phyloP scores from a whole-genome alignment of 2,329 filamentous ascomycete species.

The Teratosphaeria zuluensis region DNA sequence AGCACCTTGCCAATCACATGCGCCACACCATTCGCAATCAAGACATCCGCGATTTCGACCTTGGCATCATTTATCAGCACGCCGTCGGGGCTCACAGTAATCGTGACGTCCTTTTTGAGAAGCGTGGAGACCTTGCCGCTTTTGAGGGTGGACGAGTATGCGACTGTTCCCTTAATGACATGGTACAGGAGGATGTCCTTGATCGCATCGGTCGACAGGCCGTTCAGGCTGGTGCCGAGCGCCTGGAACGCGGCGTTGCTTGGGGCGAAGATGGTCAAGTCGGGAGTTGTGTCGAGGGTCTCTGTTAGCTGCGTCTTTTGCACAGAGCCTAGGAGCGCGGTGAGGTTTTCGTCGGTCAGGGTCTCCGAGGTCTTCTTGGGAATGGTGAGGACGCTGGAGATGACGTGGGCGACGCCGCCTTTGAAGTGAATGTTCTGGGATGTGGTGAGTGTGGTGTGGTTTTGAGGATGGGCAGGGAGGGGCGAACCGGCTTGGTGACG shows the following conservation, averaged over 20 bases:
- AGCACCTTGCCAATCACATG: constrained; percentile 50
- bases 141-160: constrained; percentile 40
- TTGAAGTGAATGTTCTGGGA: constrained; percentile 34
- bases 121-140: constrained; percentile 30
- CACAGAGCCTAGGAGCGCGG: constrained; percentile 31
- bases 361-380: constrained; percentile 25
- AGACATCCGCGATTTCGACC: constrained; percentile 32
- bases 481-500: constrained; percentile 40
- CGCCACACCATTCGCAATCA: constrained; percentile 38
- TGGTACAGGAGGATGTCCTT: constrained; percentile 53
- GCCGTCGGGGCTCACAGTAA: constrained; percentile 28
- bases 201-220: constrained; percentile 40
- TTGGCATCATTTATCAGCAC: constrained; percentile 37
- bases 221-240: constrained; percentile 44
- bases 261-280: constrained; percentile 57
- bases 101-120: constrained; percentile 19
- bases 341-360: constrained; percentile 26
- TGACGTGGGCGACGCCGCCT: constrained; percentile 38
- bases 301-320: constrained; percentile 29
- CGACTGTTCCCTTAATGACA: constrained; percentile 46
- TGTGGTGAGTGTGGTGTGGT: constrained; percentile 1
- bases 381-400: constrained; percentile 35
- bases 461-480: neutral
- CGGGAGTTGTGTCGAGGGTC: constrained; percentile 32
- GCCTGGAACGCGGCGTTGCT: constrained; percentile 49